Evolutionary conservation across 257 asterid species (phyloP).

Genomic region (Nicotiana knightiana): DNA sequence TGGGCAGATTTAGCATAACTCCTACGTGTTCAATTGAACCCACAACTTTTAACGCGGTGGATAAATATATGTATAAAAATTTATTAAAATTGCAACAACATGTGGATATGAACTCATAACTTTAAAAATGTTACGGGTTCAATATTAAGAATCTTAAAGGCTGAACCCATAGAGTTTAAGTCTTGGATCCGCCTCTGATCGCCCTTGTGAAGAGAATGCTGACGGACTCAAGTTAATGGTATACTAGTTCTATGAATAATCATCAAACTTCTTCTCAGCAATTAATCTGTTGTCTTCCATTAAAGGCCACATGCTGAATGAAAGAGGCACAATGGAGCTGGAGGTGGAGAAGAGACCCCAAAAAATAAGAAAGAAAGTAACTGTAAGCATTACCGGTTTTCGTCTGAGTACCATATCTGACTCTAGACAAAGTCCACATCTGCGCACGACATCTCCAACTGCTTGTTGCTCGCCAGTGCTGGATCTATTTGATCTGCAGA

Average conservation of each 20-base stretch:
- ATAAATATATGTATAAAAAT: too few relatives aligned
- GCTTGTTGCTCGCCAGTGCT: constrained; percentile 46
- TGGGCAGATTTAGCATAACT: too few relatives aligned
- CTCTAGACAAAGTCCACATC: constrained; percentile 73
- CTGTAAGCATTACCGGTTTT: constrained; percentile 62
- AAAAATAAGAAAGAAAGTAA: not conserved
- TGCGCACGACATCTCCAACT: constrained; percentile 62
- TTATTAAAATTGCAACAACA: too few relatives aligned
- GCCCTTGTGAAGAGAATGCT: not conserved
- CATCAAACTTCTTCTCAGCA: not conserved
- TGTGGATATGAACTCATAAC: too few relatives aligned
- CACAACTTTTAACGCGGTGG: too few relatives aligned
- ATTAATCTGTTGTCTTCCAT: not conserved
- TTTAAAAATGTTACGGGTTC: too few relatives aligned
- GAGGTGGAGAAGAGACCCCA: not conserved
- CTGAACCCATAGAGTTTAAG: too few relatives aligned
- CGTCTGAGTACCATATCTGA: constrained; percentile 82
- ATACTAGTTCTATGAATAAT: not conserved
- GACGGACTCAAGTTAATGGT: not conserved
- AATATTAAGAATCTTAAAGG: too few relatives aligned
- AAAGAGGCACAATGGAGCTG: not conserved
- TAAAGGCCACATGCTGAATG: not conserved
- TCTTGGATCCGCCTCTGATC: not conserved
- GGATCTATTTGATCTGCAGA: constrained; percentile 72
- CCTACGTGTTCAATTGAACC: too few relatives aligned